A percentile compares a stretch with the other conserved stretches of the same genome.
Conservation (phyloP, 805 yeast genomes). For the Vanderwaltozyma yarrowii region DNA sequence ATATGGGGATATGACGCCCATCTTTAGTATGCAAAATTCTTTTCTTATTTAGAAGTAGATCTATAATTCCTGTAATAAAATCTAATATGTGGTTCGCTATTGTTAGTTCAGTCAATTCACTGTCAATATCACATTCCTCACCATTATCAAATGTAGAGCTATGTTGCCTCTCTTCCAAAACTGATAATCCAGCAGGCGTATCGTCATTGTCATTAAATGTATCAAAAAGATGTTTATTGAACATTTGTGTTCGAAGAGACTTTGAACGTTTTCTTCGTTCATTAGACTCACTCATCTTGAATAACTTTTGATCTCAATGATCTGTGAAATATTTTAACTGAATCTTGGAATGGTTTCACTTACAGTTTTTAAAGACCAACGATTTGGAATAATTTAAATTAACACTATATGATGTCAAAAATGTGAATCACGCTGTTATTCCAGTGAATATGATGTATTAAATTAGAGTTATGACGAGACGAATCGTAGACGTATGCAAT, state of each 20-base stretch:
- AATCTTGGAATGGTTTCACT: neutral
- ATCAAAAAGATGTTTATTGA: constrained; percentile 25
- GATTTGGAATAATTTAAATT: too few species aligned
- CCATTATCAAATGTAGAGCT: too few species aligned
- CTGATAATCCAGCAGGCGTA: constrained; percentile 11
- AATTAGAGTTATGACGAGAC: too few species aligned
- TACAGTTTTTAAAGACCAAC: too few species aligned
- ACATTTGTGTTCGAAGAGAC: constrained; percentile 27
- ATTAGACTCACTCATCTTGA: too few species aligned
- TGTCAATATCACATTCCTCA: too few species aligned
- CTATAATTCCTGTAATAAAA: constrained; percentile 8
- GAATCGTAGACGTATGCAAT: too few species aligned
- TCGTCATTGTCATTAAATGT: constrained; percentile 10
- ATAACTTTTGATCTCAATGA: constrained; percentile 2
- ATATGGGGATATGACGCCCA: constrained; percentile 71
- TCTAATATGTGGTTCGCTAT: neutral
- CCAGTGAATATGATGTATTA: too few species aligned
- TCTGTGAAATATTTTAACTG: too few species aligned
- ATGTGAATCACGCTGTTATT: too few species aligned
- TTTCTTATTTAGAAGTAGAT: constrained; percentile 35
- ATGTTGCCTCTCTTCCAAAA: constrained; percentile 4
- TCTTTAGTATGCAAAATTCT: constrained; percentile 44
- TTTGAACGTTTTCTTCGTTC: constrained; percentile 21
- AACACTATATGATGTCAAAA: too few species aligned
- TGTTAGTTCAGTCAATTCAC: too few species aligned